Base-by-base conservation (phyloP, 169 alveolate species). In the Sarcocystis neurona region DNA sequence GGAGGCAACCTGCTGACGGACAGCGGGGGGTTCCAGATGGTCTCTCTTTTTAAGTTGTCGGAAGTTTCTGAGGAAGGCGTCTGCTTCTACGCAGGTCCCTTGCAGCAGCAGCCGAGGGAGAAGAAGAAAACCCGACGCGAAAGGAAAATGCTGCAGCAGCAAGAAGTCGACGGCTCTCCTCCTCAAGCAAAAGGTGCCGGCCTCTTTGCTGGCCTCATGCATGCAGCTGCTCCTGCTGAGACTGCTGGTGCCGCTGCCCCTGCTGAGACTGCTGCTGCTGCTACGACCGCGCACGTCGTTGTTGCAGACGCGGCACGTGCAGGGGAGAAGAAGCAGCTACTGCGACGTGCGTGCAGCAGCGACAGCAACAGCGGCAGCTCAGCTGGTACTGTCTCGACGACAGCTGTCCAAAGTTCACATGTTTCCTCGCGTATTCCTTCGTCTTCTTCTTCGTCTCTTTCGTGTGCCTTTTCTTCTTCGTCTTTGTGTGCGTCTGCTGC, bases 11-110 rank as follows among this genome's bases (percentile, higher is more conserved):
- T 98, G 66, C 95, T 99, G 75, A 99, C 99, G 1, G 99, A 99
- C 94, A 95, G 99, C 90, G 99, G 99, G 27, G 99, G 92, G 8
- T 96, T 95, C 72, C 98, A 98, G 92, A 97, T 98, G 97, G 99
- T 98, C 47, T 97, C 99, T 37, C 92, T 98, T 48, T 90, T 94
- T 32, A 95, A 97, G 89, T 92, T 98, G 34, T 92, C 97, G 58
- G 93, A 93, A 53, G 94, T 98, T 23, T 95, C 97, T 60, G 99
- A 99, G 89, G 98, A 96, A 58, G 99, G 99, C 27, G 99, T 99
- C 39, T 93, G 92, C 66, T 98, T 98, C 90, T 48, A 60, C 60
- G 8, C 97, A 88, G 84, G 95, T 92, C 90, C 93, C 95, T 58
- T 89, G 95, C 37, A 94, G 84, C 89, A 75, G 1, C n/a, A 3